Evolutionary conservation across 352 stramenopile species (phyloP), one percentile per base, ranked within the genome.

Genomic region (Pythium insidiosum): DNA sequence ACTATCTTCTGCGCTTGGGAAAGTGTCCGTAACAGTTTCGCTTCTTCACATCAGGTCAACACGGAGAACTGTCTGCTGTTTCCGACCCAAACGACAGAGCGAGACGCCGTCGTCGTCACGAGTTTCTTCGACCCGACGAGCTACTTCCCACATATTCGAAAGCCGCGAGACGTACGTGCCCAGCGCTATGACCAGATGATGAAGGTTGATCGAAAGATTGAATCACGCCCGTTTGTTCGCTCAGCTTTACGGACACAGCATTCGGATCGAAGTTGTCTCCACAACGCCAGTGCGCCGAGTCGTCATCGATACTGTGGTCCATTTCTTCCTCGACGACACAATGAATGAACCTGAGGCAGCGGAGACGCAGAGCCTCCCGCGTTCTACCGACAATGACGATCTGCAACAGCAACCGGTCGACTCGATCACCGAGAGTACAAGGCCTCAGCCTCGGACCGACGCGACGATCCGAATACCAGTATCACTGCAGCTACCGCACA

Each of bases 301-400:
- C 3, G 72, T 82, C 38, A 76, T 84, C 50, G 58, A 84, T 49
- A 76, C 68, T 7, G 54, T 56, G 5, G 68, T 82, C 11, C 62
- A 80, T 11, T 82, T 80, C 31, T 2, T 50, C 6, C 23, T 50
- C 11, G 40, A 56, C 9, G 24, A 39, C 18, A n/a, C n/a, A n/a
- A n/a, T n/a, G n/a, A n/a, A n/a, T n/a, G n/a, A n/a, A n/a, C n/a
- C n/a, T n/a, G n/a, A n/a, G 18, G 25, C 25, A 28, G 6, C 40
- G 11, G 10, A 22, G 4, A 36, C 16, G n/a, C n/a, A n/a, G n/a
- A n/a, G n/a, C n/a, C 28, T 12, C 28, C 23, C 25, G 18, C 10
- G 3, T 20, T 19, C 23, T 18, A 44, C 35, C 1, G 21, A 46
- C 36, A 30, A 22, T 7, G n/a, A 19, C 6, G 18, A 16, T 53